Evolutionary conservation across 768 basidiomycete species (phyloP).

Genomic region (Solioccasus polychromus): DNA sequence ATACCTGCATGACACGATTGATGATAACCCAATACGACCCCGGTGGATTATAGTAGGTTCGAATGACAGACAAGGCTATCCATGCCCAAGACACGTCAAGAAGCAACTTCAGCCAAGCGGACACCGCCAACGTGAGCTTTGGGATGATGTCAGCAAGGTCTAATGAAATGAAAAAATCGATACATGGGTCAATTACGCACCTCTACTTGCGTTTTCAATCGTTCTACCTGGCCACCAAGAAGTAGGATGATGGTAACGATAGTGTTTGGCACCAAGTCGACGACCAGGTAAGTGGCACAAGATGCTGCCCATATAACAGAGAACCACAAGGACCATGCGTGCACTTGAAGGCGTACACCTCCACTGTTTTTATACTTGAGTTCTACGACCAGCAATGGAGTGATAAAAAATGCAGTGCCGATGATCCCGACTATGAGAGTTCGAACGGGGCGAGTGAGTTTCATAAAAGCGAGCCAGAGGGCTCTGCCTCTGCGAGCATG

Average conservation of each 20-base stretch:
- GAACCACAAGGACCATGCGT: slow-evolving; percentile 66
- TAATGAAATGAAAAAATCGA: background rate
- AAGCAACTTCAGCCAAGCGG: slow-evolving; percentile 66
- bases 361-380: slow-evolving; percentile 50
- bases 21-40: slow-evolving; percentile 65
- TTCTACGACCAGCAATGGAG: slow-evolving; percentile 67
- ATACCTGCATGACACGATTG: slow-evolving; percentile 70
- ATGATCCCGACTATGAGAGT: slow-evolving; percentile 57
- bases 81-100: slow-evolving; percentile 70
- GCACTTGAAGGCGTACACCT: slow-evolving; percentile 51
- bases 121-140: slow-evolving; percentile 66
- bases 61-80: slow-evolving; percentile 67
- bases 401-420: slow-evolving; percentile 61
- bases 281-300: slow-evolving; percentile 59
- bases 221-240: slow-evolving; percentile 61
- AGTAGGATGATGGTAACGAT: slow-evolving; percentile 52
- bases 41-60: slow-evolving; percentile 54
- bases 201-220: slow-evolving; percentile 66
- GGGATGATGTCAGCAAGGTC: slow-evolving; percentile 2
- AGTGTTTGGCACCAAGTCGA: slow-evolving; percentile 59
- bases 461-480: slow-evolving; percentile 65
- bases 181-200: slow-evolving; percentile 32
- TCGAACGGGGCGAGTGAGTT: slow-evolving; percentile 56
- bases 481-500: slow-evolving; percentile 62
- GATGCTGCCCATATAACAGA: slow-evolving; percentile 63